These are phyloP conservation scores for Ambrosiella cleistominuta DNA, from an alignment of 2,329 filamentous ascomycete species.

Conservation along the genomic window DNA sequence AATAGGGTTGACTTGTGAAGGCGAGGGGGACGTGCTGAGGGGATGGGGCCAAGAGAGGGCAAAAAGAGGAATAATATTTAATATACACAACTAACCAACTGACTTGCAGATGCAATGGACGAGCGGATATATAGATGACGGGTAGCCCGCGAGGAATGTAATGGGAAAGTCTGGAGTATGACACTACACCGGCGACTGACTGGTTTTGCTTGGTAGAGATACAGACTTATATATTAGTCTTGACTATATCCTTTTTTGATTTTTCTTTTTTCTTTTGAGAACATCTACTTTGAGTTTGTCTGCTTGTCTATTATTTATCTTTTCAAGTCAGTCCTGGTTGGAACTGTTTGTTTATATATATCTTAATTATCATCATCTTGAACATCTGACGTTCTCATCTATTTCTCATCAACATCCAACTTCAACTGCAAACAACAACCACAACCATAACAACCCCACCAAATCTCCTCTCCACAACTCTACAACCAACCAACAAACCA, in stretches of 20 bases:
- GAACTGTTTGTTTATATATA: too few relatives aligned
- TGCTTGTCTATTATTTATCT: too few relatives aligned
- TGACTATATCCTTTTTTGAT: too few relatives aligned
- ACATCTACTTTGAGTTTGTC: too few relatives aligned
- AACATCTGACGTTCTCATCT: too few relatives aligned
- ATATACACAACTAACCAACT: not conserved
- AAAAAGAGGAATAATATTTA: not conserved
- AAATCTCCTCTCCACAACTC: too few relatives aligned
- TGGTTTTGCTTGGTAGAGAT: not conserved
- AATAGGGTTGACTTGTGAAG: too few relatives aligned
- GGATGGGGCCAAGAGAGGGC: not conserved
- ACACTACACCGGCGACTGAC: not conserved
- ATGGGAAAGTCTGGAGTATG: not conserved
- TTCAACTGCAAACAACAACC: not conserved
- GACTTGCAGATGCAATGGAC: not conserved
- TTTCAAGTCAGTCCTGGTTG: too few relatives aligned
- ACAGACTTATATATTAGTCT: not conserved
- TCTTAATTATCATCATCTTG: too few relatives aligned
- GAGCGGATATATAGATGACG: not conserved
- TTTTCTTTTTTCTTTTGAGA: too few relatives aligned
- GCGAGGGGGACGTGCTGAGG: too few relatives aligned
- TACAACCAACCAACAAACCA: not conserved
- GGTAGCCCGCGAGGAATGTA: not conserved
- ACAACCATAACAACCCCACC: not conserved
- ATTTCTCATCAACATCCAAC: not conserved